Evolutionary conservation across 1,139 yeast species (phyloP).

Genomic region (Zygoascus meyerae): DNA sequence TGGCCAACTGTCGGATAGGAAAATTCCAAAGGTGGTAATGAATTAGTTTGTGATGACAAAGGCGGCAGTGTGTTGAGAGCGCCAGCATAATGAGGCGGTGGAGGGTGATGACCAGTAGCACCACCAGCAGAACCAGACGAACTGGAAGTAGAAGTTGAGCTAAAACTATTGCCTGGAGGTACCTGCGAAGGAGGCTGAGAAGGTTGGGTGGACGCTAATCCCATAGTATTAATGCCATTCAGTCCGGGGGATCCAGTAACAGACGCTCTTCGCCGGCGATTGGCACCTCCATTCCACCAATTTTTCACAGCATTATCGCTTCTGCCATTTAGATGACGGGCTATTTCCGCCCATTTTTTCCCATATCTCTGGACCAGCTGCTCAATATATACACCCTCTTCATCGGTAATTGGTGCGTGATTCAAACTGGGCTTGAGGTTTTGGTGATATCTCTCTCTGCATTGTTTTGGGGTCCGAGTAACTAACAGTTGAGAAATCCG

Average conservation of each 20-base stretch:
- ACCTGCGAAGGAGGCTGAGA: neutral
- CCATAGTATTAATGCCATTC: too few species aligned
- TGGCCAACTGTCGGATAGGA: conserved; percentile 21
- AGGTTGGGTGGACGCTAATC: neutral
- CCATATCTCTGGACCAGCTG: conserved; percentile 74
- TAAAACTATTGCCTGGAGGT: too few species aligned
- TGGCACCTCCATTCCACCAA: conserved; percentile 97
- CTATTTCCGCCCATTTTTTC: conserved; percentile 91
- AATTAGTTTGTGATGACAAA: neutral
- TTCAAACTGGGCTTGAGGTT: conserved; percentile 80
- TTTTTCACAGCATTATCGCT: conserved; percentile 88
- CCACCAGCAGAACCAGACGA: too few species aligned
- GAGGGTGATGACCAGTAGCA: neutral
- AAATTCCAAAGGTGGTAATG: conserved; percentile 7
- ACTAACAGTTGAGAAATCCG: conserved; percentile 68
- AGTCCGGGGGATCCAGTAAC: conserved; percentile 4
- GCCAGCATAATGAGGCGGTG: neutral
- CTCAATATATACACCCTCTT: conserved; percentile 80
- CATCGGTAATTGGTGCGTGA: conserved; percentile 74
- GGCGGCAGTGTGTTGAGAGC: conserved; percentile 7
- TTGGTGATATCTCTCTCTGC: conserved; percentile 89
- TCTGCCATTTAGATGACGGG: conserved; percentile 79
- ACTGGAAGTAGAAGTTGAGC: too few species aligned
- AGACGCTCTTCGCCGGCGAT: conserved; percentile 59
- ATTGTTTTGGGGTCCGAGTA: conserved; percentile 84